Conservation (phyloP, 345 rosid species). For the Salix exigua region DNA sequence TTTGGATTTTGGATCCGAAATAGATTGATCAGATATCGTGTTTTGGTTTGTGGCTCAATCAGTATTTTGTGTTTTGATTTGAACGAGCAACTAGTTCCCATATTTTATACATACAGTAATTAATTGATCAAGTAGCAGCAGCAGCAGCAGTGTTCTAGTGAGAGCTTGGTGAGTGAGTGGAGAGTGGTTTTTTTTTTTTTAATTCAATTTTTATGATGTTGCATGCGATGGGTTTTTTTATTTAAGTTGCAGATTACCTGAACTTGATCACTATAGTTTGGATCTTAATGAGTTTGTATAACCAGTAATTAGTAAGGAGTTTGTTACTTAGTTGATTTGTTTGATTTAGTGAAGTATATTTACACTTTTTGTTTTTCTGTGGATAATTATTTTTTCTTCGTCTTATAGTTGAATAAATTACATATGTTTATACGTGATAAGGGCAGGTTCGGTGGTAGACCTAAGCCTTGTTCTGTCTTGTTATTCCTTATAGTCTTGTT, state of each 20-base stretch:
- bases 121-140: conserved; percentile 1
- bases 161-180: conserved; percentile 21
- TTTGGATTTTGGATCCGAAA: conserved; percentile 62
- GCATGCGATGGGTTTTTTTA: conserved; percentile 13
- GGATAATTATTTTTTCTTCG: not conserved
- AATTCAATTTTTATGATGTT: not conserved
- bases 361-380: not conserved
- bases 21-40: conserved; percentile 29
- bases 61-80: conserved; percentile 19
- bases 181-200: not conserved
- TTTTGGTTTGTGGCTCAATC: conserved; percentile 34
- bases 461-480: not conserved
- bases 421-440: not conserved
- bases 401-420: not conserved
- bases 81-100: not conserved
- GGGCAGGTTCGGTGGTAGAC: not conserved
- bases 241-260: not conserved
- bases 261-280: conserved; percentile 7
- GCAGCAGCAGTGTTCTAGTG: conserved; percentile 11
- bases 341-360: not conserved
- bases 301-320: not conserved
- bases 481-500: too few species aligned
- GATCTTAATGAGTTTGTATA: conserved; percentile 11
- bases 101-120: not conserved
- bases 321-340: not conserved